Percentiles rank a stretch among this genome's conserved stretches.
Conservation (phyloP, 495 filamentous ascomycete genomes). For the Aspergillus nidulans region DNA sequence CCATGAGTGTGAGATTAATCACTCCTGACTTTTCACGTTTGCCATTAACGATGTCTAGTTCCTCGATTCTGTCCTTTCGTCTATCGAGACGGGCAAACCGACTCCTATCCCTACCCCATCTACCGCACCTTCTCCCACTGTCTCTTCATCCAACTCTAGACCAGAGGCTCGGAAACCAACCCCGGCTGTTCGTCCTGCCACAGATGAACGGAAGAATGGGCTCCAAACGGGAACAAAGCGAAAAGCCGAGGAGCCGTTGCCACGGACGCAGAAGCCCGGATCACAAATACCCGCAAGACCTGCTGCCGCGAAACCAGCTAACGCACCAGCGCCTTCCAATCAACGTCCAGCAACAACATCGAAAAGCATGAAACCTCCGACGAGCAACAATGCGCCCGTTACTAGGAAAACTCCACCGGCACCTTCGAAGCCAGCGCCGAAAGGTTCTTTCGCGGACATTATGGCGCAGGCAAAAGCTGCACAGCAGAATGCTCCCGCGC, state of each 20-base stretch:
- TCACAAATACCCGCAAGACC: constrained; percentile 17
- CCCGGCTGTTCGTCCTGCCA: constrained; percentile 7
- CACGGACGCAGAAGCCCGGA: constrained; percentile 26
- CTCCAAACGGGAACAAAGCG: constrained; percentile 33
- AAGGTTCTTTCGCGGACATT: constrained; percentile 41
- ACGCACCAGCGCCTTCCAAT: constrained; percentile 12
- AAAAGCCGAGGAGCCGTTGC: constrained; percentile 41
- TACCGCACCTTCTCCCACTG: constrained; percentile 26
- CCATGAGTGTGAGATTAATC: constrained; percentile 45
- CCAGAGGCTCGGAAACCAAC: constrained; percentile 24
- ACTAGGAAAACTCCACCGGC: constrained; percentile 21
- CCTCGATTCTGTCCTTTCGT: constrained; percentile 55
- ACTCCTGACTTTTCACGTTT: background rate
- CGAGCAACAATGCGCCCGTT: constrained; percentile 15
- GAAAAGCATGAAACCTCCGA: constrained; percentile 17
- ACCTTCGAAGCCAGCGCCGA: constrained; percentile 35
- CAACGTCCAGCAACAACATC: constrained; percentile 18
- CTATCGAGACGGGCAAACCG: constrained; percentile 45
- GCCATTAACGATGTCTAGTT: constrained; percentile 40
- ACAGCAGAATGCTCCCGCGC: constrained; percentile 32
- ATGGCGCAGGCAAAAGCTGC: constrained; percentile 37
- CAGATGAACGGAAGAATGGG: constrained; percentile 18
- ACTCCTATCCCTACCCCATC: constrained; percentile 24
- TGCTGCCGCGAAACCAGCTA: background rate
- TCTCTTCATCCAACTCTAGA: constrained; percentile 25